phyloP scores from a whole-genome alignment of 2,329 filamentous ascomycete genomes.

The Fusarium tupiense region DNA sequence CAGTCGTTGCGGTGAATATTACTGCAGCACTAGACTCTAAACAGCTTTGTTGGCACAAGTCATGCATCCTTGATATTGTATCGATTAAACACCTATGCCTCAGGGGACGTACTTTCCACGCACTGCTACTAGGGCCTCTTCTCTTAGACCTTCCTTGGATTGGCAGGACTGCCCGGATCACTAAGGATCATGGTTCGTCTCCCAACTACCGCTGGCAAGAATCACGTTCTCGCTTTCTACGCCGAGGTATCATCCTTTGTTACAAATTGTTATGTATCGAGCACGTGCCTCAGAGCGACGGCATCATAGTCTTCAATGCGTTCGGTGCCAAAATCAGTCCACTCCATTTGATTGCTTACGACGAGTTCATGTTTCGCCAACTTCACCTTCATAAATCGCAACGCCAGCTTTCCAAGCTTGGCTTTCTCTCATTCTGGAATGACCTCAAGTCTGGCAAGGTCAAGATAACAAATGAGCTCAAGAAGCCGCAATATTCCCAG shows the following conservation, averaged over 20 bases:
- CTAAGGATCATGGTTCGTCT: rapidly evolving
- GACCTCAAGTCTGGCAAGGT: background rate
- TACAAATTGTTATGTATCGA: background rate
- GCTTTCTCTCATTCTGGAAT: background rate
- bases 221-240: background rate
- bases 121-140: background rate
- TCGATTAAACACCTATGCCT: rapidly evolving
- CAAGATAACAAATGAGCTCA: background rate
- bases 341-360: background rate
- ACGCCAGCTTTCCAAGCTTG: background rate
- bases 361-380: background rate
- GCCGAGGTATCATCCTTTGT: rapidly evolving
- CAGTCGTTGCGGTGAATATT: background rate
- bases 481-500: background rate
- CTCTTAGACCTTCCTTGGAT: background rate
- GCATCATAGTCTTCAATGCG: rapidly evolving
- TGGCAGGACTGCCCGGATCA: rapidly evolving
- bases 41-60: rapidly evolving
- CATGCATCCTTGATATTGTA: rapidly evolving
- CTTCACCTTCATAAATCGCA: background rate
- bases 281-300: rapidly evolving
- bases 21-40: background rate
- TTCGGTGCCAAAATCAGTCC: background rate
- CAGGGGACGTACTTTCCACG: rapidly evolving
- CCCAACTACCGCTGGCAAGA: background rate